Conservation (phyloP, 352 stramenopile species). For the Aphanomyces invadans region DNA sequence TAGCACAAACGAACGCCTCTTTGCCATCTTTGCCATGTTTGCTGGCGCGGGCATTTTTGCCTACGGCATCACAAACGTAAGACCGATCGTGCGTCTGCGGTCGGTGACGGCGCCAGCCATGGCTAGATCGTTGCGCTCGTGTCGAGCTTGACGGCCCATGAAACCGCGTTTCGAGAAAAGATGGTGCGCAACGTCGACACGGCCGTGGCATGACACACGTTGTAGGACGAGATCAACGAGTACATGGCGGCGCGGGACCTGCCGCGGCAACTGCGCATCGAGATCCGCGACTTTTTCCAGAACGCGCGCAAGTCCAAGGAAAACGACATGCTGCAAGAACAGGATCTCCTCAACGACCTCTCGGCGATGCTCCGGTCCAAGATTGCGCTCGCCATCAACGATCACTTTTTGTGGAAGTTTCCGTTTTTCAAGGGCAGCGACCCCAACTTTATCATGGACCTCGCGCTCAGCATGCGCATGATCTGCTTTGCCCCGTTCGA, state of each 20-base stretch:
- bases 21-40: constrained; percentile 67
- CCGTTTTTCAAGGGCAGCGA: constrained; percentile 66
- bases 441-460: constrained; percentile 69
- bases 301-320: constrained; percentile 60
- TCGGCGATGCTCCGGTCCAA: constrained; percentile 66
- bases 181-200: constrained; percentile 28
- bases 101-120: not conserved
- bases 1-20: constrained; percentile 51
- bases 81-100: no score
- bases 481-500: constrained; percentile 63
- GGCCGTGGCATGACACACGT: not conserved
- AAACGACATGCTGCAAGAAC: constrained; percentile 58
- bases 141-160: constrained; percentile 54
- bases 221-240: constrained; percentile 60
- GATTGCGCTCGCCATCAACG: constrained; percentile 70
- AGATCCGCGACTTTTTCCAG: constrained; percentile 75
- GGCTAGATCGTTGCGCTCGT: constrained; percentile 59
- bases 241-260: constrained; percentile 71
- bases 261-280: constrained; percentile 50
- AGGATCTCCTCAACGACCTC: constrained; percentile 52
- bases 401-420: constrained; percentile 68
- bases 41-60: constrained; percentile 59
- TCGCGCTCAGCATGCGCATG: constrained; percentile 71
- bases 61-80: constrained; percentile 73
- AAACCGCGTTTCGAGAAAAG: constrained; percentile 56